Conservation (phyloP, 352 stramenopile genomes). For the Pythium pyrilobum region DNA sequence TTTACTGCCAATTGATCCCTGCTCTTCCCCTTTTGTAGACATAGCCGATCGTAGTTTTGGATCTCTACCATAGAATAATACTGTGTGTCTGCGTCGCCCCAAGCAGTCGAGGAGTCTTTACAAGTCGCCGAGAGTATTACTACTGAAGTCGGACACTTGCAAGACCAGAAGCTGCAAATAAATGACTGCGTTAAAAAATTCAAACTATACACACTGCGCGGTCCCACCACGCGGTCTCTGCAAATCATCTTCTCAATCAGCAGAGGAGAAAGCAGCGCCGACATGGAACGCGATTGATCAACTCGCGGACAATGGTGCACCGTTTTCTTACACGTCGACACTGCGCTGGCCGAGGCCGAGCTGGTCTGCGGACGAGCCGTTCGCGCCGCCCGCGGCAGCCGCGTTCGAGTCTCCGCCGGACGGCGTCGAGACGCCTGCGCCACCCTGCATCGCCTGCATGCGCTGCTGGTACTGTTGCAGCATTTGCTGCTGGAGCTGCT, state of each 20-base stretch:
- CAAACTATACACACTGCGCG: constrained; percentile 10
- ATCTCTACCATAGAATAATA: too few relatives aligned
- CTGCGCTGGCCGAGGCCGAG: constrained; percentile 72
- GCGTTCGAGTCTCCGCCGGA: constrained; percentile 41
- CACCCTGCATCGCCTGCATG: constrained; percentile 61
- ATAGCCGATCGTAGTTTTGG: too few relatives aligned
- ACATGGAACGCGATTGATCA: too few relatives aligned
- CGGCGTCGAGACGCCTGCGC: constrained; percentile 31
- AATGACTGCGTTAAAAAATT: constrained; percentile 23
- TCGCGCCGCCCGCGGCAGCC: constrained; percentile 20
- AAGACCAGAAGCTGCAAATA: constrained; percentile 20
- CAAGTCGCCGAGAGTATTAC: too few relatives aligned
- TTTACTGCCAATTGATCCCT: too few relatives aligned
- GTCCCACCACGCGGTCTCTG: not conserved
- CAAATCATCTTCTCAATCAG: not conserved
- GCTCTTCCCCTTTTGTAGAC: too few relatives aligned
- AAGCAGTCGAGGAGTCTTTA: too few relatives aligned
- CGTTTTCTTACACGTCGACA: constrained; percentile 53
- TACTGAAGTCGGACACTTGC: not conserved
- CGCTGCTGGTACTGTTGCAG: constrained; percentile 87
- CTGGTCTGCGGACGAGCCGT: constrained; percentile 43
- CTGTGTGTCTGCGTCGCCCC: too few relatives aligned
- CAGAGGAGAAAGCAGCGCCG: too few relatives aligned
- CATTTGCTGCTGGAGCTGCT: constrained; percentile 85
- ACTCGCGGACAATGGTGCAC: not conserved